phyloP scores from a whole-genome alignment of 2,329 filamentous ascomycete species.

The Bipolaris victoriae region DNA sequence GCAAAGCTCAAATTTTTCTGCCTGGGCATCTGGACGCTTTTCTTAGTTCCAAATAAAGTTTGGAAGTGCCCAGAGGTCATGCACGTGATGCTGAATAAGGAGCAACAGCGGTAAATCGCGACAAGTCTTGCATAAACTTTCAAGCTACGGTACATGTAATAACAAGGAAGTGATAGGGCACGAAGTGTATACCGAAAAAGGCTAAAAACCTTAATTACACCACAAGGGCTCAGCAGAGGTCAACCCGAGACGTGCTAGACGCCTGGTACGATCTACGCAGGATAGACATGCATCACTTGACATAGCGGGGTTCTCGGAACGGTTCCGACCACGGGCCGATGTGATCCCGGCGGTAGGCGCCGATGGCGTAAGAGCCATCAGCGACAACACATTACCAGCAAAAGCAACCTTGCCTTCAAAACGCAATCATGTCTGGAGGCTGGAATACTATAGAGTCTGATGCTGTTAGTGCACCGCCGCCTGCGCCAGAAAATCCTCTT shows the following conservation, averaged over 20 bases:
- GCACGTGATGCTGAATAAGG: no score
- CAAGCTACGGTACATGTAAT: not conserved
- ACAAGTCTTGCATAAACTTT: not conserved
- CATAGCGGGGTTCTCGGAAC: slow-evolving; percentile 19
- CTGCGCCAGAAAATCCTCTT: no score
- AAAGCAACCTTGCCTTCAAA: not conserved
- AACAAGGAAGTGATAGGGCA: not conserved
- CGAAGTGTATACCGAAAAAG: not conserved
- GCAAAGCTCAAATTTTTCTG: no score
- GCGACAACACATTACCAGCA: slow-evolving; percentile 17
- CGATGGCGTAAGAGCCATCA: slow-evolving; percentile 20
- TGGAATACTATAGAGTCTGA: slow-evolving; percentile 57
- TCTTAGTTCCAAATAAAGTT: no score
- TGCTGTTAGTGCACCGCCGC: slow-evolving; percentile 67
- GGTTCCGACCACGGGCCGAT: slow-evolving; percentile 26
- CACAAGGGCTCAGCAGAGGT: not conserved
- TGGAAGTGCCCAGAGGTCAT: no score
- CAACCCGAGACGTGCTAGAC: not conserved
- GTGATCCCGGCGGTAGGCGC: slow-evolving; percentile 24
- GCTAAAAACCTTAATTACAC: not conserved
- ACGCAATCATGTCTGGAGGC: slow-evolving; percentile 25
- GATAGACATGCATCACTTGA: not conserved
- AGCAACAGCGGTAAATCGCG: no score
- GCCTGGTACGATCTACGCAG: not conserved
- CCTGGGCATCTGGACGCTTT: no score